Evolutionary conservation across 2,329 filamentous ascomycete genomes (phyloP).

Genomic region (Emergomyces orientalis): DNA sequence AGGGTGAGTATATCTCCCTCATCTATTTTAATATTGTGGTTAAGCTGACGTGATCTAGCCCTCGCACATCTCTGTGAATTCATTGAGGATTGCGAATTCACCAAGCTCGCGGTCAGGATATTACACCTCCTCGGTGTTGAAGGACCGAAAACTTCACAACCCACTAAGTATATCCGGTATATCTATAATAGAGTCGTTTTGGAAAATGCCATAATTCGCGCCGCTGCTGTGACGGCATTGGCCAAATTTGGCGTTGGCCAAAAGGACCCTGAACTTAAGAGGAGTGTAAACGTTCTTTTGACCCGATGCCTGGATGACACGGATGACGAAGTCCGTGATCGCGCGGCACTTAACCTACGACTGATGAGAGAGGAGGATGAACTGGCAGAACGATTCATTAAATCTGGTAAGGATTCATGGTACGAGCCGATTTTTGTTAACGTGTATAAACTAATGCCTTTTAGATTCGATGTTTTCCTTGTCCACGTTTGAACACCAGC

Average conservation of each 20-base stretch:
- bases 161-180: slow-evolving; percentile 97
- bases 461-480: slow-evolving; percentile 90
- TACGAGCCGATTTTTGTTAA: neutral
- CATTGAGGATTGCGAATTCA: slow-evolving; percentile 98
- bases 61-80: slow-evolving; percentile 96
- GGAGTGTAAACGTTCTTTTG: slow-evolving; percentile 84
- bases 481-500: slow-evolving; percentile 89
- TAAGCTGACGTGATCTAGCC: slow-evolving; percentile 40
- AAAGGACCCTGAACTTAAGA: slow-evolving; percentile 93
- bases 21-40: neutral
- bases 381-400: slow-evolving; percentile 76
- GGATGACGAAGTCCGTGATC: slow-evolving; percentile 94
- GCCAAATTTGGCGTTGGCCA: slow-evolving; percentile 97
- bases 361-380: slow-evolving; percentile 90
- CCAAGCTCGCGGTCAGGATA: slow-evolving; percentile 91
- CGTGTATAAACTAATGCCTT: slow-evolving; percentile 3
- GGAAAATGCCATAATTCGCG: slow-evolving; percentile 91
- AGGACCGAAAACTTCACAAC: slow-evolving; percentile 87
- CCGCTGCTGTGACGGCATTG: slow-evolving; percentile 87
- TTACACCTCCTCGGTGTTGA: slow-evolving; percentile 88
- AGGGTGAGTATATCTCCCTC: slow-evolving; percentile 34
- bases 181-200: slow-evolving; percentile 98
- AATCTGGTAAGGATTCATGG: slow-evolving; percentile 61
- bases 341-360: slow-evolving; percentile 82
- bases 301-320: slow-evolving; percentile 92